A percentile compares a stretch with the other conserved stretches of the same genome.
Conservation (phyloP, 164 flowering plant genomes). For the grape (Vitis vinifera) region DNA sequence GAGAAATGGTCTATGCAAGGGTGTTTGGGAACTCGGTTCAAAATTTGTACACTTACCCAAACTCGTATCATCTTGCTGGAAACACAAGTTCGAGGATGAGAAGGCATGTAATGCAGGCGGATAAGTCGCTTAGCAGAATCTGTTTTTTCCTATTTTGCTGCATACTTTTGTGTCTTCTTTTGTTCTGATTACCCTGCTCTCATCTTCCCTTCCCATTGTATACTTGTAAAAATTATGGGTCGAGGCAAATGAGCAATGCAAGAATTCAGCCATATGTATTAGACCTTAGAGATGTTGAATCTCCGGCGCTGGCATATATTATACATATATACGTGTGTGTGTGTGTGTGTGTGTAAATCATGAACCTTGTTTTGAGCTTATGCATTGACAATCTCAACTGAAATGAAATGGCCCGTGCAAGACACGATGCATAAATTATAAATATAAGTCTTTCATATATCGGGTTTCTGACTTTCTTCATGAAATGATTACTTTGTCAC, state of each 20-base stretch:
- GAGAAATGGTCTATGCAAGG: conserved; percentile 45
- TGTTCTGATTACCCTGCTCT: conserved; percentile 30
- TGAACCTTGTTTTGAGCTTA: too few relatives aligned
- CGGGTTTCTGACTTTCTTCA: too few relatives aligned
- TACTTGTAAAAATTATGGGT: conserved; percentile 3
- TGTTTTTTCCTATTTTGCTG: conserved; percentile 56
- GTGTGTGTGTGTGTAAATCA: too few relatives aligned
- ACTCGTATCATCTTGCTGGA: conserved; percentile 35
- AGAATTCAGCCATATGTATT: conserved; percentile 2
- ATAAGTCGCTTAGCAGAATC: conserved; percentile 49
- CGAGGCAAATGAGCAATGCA: background rate
- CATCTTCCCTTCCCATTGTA: background rate
- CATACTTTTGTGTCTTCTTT: conserved; percentile 39
- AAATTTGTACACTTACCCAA: conserved; percentile 27
- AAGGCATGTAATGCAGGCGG: conserved; percentile 44
- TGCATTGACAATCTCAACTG: too few relatives aligned
- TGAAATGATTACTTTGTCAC: too few relatives aligned
- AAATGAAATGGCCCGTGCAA: too few relatives aligned
- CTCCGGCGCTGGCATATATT: conserved; percentile 10
- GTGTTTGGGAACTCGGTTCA: conserved; percentile 41
- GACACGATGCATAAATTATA: too few relatives aligned
- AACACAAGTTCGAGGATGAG: conserved; percentile 35
- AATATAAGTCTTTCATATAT: too few relatives aligned
- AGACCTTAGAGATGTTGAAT: background rate
- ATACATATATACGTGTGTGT: background rate